Base-by-base conservation (phyloP, 2,329 filamentous ascomycete genomes). In the Trematosphaeria pertusa region DNA sequence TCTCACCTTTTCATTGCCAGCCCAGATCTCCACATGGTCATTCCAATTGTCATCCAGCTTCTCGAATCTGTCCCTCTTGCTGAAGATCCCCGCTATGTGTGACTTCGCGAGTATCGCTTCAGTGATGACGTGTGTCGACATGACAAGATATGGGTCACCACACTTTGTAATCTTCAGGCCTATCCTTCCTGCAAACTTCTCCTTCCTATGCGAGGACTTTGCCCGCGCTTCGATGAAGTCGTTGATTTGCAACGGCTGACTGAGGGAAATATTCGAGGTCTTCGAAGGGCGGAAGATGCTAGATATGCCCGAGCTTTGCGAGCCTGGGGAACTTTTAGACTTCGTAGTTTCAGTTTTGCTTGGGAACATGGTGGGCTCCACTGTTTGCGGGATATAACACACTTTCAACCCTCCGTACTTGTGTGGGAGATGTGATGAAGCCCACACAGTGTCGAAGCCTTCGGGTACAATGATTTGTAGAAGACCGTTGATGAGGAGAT, bases 121-220 rank as follows among this genome's bases (percentile, higher is more conserved):
- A 5, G 55, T 56, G 24, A 62, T 59, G 9, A 60, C 47, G 21
- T 62, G 59, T 6, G 57, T 50, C 1, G 59, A 59, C 52, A 62
- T 60, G 14, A 62, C 8, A 4, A 62, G 17, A 30, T 52, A 59
- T 6, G 41, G 21, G 2, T 56, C 33, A 1, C 37, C 48, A 28
- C 22, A 32, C 24, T 53, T 57, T 0, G 8, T 20, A 0, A 58
- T 46, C 24, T 52, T 57, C 5, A 57, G 32, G 3, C 59, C 59
- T 8, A 60, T 57, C 6, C 51, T 43, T 1, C 56, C 56, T 8
- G 54, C 19, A 17, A 50, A 58, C 22, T 51, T 55, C 12, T 56
- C 58, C 20, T 50, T 50, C 18, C 33, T 37, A 15, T 44, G 30
- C 12, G 35, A 48, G 9, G 46, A 44, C 26, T 52, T 53, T 3